Evolutionary conservation across 306 rosid species (phyloP).

Genomic region (Pyrus bretschneideri): DNA sequence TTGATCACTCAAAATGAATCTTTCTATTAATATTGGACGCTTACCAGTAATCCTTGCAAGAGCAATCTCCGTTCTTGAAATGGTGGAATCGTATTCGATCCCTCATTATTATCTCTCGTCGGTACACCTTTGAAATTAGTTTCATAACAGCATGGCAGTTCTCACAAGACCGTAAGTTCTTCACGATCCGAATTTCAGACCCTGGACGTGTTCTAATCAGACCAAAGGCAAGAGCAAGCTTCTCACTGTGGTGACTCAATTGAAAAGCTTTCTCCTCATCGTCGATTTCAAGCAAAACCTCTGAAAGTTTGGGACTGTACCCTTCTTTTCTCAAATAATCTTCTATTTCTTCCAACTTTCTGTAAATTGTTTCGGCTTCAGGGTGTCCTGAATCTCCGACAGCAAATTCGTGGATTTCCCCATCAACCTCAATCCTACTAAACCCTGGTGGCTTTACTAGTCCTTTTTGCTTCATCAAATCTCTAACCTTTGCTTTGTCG

Average conservation of each 20-base stretch:
- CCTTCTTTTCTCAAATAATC: slow-evolving; percentile 27
- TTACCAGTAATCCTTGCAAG: slow-evolving; percentile 27
- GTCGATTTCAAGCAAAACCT: slow-evolving; percentile 42
- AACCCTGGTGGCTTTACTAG: slow-evolving; percentile 44
- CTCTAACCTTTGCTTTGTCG: slow-evolving; percentile 44
- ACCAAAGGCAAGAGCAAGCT: slow-evolving; percentile 38
- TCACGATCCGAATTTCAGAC: slow-evolving; percentile 22
- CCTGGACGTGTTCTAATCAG: background rate
- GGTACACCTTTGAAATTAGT: slow-evolving; percentile 26
- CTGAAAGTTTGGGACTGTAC: slow-evolving; percentile 38
- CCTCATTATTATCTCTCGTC: slow-evolving; percentile 26
- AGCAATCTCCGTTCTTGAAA: slow-evolving; percentile 33
- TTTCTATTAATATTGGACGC: background rate
- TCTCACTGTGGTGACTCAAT: slow-evolving; percentile 45
- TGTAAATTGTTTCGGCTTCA: slow-evolving; percentile 32
- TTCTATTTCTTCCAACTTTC: slow-evolving; percentile 31
- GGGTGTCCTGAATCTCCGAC: slow-evolving; percentile 46
- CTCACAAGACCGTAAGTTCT: slow-evolving; percentile 29
- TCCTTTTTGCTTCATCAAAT: slow-evolving; percentile 39
- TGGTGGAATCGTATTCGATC: slow-evolving; percentile 32
- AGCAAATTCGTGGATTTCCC: slow-evolving; percentile 39
- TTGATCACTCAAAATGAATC: background rate
- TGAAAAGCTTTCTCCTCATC: slow-evolving; percentile 39
- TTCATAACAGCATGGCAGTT: slow-evolving; percentile 33
- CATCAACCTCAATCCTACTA: slow-evolving; percentile 53